Base-by-base conservation (phyloP, 2,329 filamentous ascomycete genomes). In the Ascochyta rabiei region DNA sequence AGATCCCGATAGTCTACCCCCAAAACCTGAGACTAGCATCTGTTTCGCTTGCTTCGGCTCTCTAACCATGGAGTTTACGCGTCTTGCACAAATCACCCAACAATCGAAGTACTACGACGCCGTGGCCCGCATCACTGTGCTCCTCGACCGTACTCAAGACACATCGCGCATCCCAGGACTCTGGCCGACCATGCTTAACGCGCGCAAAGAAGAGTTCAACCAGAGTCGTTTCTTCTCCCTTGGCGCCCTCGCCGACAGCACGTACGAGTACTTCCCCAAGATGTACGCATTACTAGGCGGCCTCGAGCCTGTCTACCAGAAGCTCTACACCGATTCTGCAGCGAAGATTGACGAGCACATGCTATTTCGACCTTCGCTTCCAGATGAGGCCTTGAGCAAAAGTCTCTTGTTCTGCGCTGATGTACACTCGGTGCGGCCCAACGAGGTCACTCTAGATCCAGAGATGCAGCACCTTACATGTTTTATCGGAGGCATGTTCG, bases 401-500 rank as follows among this genome's bases (percentile, higher is more conserved):
- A 62, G 69, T 7, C 56, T 76, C 1, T 55, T 75, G 3, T 64
- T 71, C 35, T 70, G 67, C 24, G 74, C 73, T 19, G 75, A 78
- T 38, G 74, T 79, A 2, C 56, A 54, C 21, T 53, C 61, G 0
- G 41, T 54, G 26, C 48, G 54, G 63, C 56, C 55, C 10, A 46
- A 58, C 3, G 43, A 61, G 12, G 48, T 65, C 5, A 58, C 38
- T 3, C 56, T 73, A 6, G 74, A 79, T 9, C 77, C 83, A 16
- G 79, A 85, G 59, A 81, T 80, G 42, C 80, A 84, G 40, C 85
- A 87, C 69, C 76, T 87, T 4, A 80, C 78, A 10, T 87, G 85
- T 70, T 87, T 86, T 66, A 77, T 81, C 4, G 85, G 85, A 13
- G 85, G 84, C 39, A 86, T 86, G 83, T 83, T 85, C 58, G 84